Conservation (phyloP, 805 yeast species). For the Saccharomycopsis amapae region DNA sequence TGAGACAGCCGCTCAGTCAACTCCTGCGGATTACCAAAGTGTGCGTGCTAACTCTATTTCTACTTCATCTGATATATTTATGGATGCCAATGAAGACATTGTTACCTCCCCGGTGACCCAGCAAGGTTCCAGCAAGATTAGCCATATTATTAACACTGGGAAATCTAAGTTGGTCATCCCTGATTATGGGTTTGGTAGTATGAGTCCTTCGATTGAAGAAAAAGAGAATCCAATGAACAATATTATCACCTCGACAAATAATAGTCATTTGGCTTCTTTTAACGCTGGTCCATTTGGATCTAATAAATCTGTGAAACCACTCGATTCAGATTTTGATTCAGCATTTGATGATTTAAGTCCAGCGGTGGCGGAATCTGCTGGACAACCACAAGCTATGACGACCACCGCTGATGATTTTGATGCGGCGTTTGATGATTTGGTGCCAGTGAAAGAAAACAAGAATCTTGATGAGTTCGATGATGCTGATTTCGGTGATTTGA, state of each 20-base stretch:
- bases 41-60: conserved; percentile 11
- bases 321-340: conserved; percentile 1
- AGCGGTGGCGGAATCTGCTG: conserved; percentile 8
- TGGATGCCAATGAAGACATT: conserved; percentile 20
- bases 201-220: conserved; percentile 28
- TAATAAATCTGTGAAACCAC: background rate
- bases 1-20: background rate
- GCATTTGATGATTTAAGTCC: conserved; percentile 5
- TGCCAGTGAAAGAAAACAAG: background rate
- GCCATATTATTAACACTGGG: conserved; percentile 2
- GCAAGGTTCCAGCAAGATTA: background rate
- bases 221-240: background rate
- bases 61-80: conserved; percentile 14
- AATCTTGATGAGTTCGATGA: conserved; percentile 23
- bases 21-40: background rate
- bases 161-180: conserved; percentile 2
- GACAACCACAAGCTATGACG: conserved; percentile 1
- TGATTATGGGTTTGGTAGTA: conserved; percentile 35
- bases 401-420: conserved; percentile 23
- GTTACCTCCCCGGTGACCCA: conserved; percentile 4
- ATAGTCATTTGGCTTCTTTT: background rate
- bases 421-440: conserved; percentile 38
- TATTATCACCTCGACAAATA: background rate
- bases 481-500: conserved; percentile 19
- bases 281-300: background rate